phyloP scores from a whole-genome alignment of 2,329 filamentous ascomycete genomes.

The Incumbomyces delicatus region DNA sequence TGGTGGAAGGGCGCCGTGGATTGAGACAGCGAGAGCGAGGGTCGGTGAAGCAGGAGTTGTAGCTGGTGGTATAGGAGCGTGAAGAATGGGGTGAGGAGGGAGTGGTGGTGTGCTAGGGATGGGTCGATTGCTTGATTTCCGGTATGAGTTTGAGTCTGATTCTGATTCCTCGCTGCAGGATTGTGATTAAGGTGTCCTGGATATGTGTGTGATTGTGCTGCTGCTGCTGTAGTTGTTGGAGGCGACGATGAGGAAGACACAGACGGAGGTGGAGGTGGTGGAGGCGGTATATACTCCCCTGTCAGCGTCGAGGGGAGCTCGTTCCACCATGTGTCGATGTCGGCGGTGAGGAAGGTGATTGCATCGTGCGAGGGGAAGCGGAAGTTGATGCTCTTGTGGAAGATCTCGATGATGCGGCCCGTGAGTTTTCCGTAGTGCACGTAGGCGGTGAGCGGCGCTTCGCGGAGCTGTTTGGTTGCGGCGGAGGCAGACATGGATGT shows the following conservation, averaged over 20 bases:
- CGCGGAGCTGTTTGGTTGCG: constrained; percentile 20
- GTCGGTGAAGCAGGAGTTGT: constrained; percentile 31
- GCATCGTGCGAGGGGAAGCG: constrained; percentile 30
- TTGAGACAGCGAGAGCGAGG: constrained; percentile 29
- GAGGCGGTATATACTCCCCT: constrained; percentile 4
- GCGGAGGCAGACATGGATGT: constrained; percentile 8
- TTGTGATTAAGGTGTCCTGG: neutral
- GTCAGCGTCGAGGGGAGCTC: constrained; percentile 24
- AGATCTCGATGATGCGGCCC: constrained; percentile 31
- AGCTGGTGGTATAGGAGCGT: constrained; percentile 34
- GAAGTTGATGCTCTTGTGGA: constrained; percentile 34
- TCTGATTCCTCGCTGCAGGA: neutral
- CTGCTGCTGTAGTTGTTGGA: no score
- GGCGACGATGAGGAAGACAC: no score
- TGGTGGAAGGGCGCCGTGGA: constrained; percentile 32
- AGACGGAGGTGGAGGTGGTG: no score
- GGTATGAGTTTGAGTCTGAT: neutral
- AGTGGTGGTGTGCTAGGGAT: constrained; percentile 16
- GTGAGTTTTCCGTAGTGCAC: constrained; percentile 32
- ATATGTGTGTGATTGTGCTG: no score
- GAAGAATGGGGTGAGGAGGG: constrained; percentile 29
- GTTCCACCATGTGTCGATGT: constrained; percentile 36
- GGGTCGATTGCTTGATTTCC: constrained; percentile 6
- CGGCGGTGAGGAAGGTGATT: constrained; percentile 30
- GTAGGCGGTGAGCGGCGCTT: constrained; percentile 29